phyloP scores from a whole-genome alignment of 495 filamentous ascomycete species.

The Hypoxylon rickii region DNA sequence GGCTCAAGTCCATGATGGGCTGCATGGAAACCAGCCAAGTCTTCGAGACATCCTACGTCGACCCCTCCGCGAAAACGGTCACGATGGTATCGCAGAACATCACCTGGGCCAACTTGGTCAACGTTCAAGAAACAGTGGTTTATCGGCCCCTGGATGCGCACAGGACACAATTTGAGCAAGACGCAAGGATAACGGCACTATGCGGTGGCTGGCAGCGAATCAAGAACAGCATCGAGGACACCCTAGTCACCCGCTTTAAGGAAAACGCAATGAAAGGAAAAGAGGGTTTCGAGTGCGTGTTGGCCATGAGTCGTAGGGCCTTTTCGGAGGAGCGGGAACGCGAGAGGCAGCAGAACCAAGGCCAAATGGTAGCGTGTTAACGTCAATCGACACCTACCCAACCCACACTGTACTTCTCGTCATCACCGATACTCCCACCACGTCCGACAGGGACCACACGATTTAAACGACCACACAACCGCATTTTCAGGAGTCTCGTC shows the following conservation, averaged over 20 bases:
- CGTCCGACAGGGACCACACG: slow-evolving; percentile 5
- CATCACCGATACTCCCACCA: not conserved
- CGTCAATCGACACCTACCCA: too few relatives aligned
- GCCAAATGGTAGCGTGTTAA: slow-evolving; percentile 34
- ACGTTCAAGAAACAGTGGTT: slow-evolving; percentile 84
- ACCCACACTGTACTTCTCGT: too few relatives aligned
- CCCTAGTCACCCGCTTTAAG: slow-evolving; percentile 81
- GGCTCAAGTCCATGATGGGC: slow-evolving; percentile 78
- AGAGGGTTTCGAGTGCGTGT: slow-evolving; percentile 91
- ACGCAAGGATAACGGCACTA: slow-evolving; percentile 88
- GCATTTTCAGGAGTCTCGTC: slow-evolving; percentile 32
- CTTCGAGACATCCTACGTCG: slow-evolving; percentile 94
- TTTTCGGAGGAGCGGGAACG: slow-evolving; percentile 85
- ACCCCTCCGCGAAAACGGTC: slow-evolving; percentile 77
- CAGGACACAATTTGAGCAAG: slow-evolving; percentile 81
- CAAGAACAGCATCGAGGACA: slow-evolving; percentile 90
- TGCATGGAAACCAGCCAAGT: slow-evolving; percentile 75
- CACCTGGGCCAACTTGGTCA: slow-evolving; percentile 84
- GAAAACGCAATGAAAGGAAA: slow-evolving; percentile 89
- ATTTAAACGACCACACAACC: slow-evolving; percentile 26
- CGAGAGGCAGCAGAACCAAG: slow-evolving; percentile 44
- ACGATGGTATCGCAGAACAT: slow-evolving; percentile 94
- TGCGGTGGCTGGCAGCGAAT: slow-evolving; percentile 96
- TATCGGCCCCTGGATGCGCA: slow-evolving; percentile 70
- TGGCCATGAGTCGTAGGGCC: slow-evolving; percentile 90